Evolutionary conservation across 1,139 yeast species (phyloP), one percentile per base, ranked within the genome.

Genomic region (Pichia sp.): DNA sequence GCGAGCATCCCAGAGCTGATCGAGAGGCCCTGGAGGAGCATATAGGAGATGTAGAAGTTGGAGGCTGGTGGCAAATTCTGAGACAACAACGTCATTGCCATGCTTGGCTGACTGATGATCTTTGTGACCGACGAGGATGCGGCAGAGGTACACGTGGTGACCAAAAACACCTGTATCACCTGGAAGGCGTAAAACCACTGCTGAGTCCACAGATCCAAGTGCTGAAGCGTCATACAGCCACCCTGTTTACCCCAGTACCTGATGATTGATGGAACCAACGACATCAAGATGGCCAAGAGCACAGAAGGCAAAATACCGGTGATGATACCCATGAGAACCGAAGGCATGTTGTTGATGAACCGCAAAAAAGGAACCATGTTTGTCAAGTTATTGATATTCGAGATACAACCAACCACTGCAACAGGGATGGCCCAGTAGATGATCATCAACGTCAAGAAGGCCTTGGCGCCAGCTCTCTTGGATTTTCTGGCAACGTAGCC

Each of bases 341-440:
- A 43, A 32, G 97, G 97, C 74, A 90, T 72, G 36, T 84, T 79
- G 67, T 84, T 71, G 63, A 93, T 80, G 70, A 88, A 92, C 32
- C 73, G 68, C 63, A 93, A 78, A 77, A 86, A 90, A 23, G 75
- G 87, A 29, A 90, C 76, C 60, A 80, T 82, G 52, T 81, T 75
- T 43, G 85, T 87, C 70, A 90, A 76, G 64, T 78, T 79, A 60
- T 86, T 82, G 63, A 93, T 80, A 72, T 92, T 92, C 26, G 98
- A 90, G 61, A 93, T 80, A 66, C 85, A 76, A 84, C 98, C 98
- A 54, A 93, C 97, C 69, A 90, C 89, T 1, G 97, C 96, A 52
- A 92, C 97, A 19, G 98, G 98, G 64, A 90, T 78, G 57, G 96
- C 81, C 98, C 98, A 93, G 69, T 90, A 86, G 54, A 92, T 79